Conservation (phyloP, 2,329 filamentous ascomycete species). For the Bipolaris gigantea region DNA sequence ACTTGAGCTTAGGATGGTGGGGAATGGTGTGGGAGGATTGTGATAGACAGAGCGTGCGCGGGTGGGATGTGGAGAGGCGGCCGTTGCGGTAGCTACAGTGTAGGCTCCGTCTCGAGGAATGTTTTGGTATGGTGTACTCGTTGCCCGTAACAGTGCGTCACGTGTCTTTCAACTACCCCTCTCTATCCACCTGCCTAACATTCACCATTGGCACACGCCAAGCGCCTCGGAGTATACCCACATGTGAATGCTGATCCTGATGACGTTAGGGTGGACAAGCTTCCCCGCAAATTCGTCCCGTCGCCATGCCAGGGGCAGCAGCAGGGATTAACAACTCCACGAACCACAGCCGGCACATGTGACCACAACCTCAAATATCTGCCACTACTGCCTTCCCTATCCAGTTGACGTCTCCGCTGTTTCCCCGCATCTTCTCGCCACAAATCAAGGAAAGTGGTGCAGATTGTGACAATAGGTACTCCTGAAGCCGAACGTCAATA, state of each 20-base stretch:
- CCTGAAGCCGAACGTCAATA: neutral
- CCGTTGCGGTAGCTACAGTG: too few species aligned
- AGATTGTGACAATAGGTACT: neutral
- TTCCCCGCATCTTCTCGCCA: neutral
- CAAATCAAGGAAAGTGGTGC: neutral
- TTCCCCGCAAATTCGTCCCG: conserved; percentile 2
- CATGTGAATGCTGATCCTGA: neutral
- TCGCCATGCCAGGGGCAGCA: neutral
- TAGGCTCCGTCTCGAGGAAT: too few species aligned
- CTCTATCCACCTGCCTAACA: neutral
- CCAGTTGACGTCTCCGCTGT: neutral
- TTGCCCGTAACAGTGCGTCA: neutral
- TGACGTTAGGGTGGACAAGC: neutral
- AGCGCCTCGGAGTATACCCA: neutral
- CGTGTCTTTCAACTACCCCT: neutral
- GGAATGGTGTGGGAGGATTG: too few species aligned
- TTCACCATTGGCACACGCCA: neutral
- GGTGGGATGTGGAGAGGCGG: too few species aligned
- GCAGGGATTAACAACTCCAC: neutral
- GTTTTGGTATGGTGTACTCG: too few species aligned
- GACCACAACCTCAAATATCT: neutral
- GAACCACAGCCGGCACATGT: neutral
- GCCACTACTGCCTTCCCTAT: neutral
- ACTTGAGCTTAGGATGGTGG: too few species aligned
- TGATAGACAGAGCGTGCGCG: too few species aligned